A percentile compares a stretch with the other conserved stretches of the same genome.
phyloP scores from a whole-genome alignment of 164 flowering plant species.

The Malania oleifera region DNA sequence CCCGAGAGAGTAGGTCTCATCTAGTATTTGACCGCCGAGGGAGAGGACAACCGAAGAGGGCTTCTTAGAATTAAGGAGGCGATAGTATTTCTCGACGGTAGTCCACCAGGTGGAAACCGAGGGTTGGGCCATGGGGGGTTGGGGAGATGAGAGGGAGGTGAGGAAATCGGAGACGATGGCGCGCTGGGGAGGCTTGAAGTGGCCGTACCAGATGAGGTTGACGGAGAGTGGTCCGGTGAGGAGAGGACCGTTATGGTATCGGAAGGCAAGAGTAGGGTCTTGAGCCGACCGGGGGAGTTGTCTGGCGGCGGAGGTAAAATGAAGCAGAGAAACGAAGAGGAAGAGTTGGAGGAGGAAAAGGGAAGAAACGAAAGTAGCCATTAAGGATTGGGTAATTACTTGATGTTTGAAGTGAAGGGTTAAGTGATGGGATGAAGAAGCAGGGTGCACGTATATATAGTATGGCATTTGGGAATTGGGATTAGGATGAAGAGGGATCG shows the following conservation, averaged over 20 bases:
- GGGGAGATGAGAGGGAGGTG: constrained; percentile 21
- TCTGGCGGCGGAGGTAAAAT: constrained; percentile 19
- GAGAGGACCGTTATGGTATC: constrained; percentile 44
- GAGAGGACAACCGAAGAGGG: constrained; percentile 20
- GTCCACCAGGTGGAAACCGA: constrained; percentile 73
- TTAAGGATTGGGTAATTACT: no score
- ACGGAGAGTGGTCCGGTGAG: constrained; percentile 31
- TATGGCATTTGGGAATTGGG: no score
- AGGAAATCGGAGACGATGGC: constrained; percentile 38
- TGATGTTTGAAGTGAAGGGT: no score
- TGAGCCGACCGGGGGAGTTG: constrained; percentile 21
- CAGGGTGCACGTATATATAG: no score
- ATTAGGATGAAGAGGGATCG: no score
- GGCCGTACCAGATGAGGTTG: constrained; percentile 40
- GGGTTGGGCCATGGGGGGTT: constrained; percentile 17
- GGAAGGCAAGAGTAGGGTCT: constrained; percentile 16
- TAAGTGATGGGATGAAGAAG: no score
- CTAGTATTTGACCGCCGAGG: constrained; percentile 40
- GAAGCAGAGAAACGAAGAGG: constrained; percentile 14
- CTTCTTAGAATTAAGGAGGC: constrained; percentile 17
- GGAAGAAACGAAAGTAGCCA: constrained; percentile 10
- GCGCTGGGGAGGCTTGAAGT: constrained; percentile 33
- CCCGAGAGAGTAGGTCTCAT: constrained; percentile 52
- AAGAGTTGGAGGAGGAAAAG: constrained; percentile 5
- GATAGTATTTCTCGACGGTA: constrained; percentile 41